Evolutionary conservation across 495 filamentous ascomycete species (phyloP).

Genomic region (Staphylotrichum tortipilum): DNA sequence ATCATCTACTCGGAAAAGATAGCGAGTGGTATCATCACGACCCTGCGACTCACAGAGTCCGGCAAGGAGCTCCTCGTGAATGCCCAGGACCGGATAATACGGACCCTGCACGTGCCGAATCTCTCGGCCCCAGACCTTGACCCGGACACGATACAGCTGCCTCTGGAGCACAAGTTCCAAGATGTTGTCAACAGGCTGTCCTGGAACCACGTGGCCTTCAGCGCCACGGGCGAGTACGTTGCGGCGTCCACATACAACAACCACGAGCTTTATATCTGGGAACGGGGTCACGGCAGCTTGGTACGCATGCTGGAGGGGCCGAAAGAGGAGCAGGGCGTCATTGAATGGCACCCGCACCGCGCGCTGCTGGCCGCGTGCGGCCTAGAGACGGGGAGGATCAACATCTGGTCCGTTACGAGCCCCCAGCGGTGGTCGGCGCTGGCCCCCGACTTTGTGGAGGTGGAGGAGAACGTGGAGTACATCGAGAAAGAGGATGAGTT

Average conservation of each 20-base stretch:
- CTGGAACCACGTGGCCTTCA: constrained; percentile 95
- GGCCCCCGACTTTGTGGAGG: constrained; percentile 92
- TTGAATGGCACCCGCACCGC: constrained; percentile 94
- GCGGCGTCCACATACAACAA: constrained; percentile 93
- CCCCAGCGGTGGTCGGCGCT: constrained; percentile 95
- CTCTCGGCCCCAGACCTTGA: constrained; percentile 47
- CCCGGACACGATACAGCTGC: constrained; percentile 66
- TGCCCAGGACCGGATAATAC: constrained; percentile 82
- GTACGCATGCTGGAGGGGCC: constrained; percentile 94
- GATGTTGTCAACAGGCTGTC: constrained; percentile 89
- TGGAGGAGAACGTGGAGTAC: constrained; percentile 97
- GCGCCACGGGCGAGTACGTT: constrained; percentile 84
- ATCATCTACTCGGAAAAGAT: constrained; percentile 82
- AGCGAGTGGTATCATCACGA: constrained; percentile 80
- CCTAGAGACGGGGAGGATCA: constrained; percentile 78
- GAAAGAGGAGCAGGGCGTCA: constrained; percentile 85
- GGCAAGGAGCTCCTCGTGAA: constrained; percentile 84
- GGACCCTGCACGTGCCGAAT: constrained; percentile 63
- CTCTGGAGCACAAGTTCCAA: constrained; percentile 96
- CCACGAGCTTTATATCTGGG: constrained; percentile 97
- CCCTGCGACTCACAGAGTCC: constrained; percentile 70
- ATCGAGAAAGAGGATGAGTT: constrained; percentile 94
- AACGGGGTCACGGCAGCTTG: constrained; percentile 82
- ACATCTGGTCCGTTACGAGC: constrained; percentile 85
- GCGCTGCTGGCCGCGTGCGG: constrained; percentile 85